phyloP scores from a whole-genome alignment of 345 rosid species.

The Syzygium aromaticum region DNA sequence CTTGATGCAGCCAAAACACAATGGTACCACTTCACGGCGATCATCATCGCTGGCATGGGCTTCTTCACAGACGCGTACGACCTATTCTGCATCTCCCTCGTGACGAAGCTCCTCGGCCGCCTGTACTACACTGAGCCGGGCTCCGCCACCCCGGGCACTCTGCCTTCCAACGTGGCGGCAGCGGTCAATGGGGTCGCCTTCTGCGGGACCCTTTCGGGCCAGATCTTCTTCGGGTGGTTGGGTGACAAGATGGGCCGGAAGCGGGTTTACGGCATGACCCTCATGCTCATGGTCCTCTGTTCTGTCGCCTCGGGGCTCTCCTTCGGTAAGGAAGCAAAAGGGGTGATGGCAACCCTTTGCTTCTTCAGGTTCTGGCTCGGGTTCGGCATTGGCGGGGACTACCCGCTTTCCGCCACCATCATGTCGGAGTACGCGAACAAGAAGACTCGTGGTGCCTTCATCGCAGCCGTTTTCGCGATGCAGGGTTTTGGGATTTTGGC shows the following conservation, averaged over 20 bases:
- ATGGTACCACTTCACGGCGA: slow-evolving; percentile 56
- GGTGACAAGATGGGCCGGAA: slow-evolving; percentile 63
- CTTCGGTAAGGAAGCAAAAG: slow-evolving; percentile 31
- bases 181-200: slow-evolving; percentile 36
- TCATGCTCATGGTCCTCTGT: slow-evolving; percentile 46
- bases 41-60: slow-evolving; percentile 55
- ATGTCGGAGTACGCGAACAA: slow-evolving; percentile 80
- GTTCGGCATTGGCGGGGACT: slow-evolving; percentile 71
- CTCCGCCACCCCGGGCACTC: neutral
- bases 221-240: slow-evolving; percentile 44
- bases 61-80: slow-evolving; percentile 59
- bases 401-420: slow-evolving; percentile 70
- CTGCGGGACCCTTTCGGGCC: slow-evolving; percentile 54
- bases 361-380: slow-evolving; percentile 63
- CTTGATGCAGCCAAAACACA: slow-evolving; percentile 44
- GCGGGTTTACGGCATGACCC: slow-evolving; percentile 45
- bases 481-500: slow-evolving; percentile 66
- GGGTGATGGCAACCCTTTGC: slow-evolving; percentile 49
- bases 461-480: slow-evolving; percentile 70
- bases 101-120: slow-evolving; percentile 28
- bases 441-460: slow-evolving; percentile 62
- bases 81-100: slow-evolving; percentile 51
- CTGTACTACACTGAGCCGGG: slow-evolving; percentile 21
- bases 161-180: slow-evolving; percentile 11
- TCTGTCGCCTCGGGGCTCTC: slow-evolving; percentile 65